Evolutionary conservation across 352 stramenopile genomes (phyloP).

Genomic region (Blastocystis sp.): DNA sequence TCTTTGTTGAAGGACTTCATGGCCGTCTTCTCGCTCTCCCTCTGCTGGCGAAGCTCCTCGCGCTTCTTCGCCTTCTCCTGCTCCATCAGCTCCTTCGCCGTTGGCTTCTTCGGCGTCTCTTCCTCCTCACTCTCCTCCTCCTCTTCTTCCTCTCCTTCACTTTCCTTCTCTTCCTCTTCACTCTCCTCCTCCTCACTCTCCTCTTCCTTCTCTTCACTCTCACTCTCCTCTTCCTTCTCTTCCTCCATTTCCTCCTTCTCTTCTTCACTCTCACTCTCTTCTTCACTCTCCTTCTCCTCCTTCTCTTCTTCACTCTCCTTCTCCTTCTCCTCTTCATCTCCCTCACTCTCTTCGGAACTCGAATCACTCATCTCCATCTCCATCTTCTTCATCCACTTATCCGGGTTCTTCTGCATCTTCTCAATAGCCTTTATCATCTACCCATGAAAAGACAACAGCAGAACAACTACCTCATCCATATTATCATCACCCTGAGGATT

Average conservation of each 20-base stretch:
- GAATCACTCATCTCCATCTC: conserved; percentile 54
- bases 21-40: conserved; percentile 16
- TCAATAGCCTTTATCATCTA: conserved; percentile 40
- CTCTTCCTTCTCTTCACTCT: conserved; percentile 16
- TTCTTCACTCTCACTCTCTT: conserved; percentile 50
- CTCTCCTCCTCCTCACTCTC: not conserved
- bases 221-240: not conserved
- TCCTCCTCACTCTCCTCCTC: conserved; percentile 37
- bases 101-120: not conserved
- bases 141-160: conserved; percentile 6
- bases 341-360: not conserved
- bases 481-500: conserved; percentile 44
- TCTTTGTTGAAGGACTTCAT: not conserved
- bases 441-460: not conserved
- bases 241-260: conserved; percentile 33
- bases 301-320: conserved; percentile 31
- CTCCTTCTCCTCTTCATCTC: conserved; percentile 9
- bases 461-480: conserved; percentile 54
- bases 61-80: conserved; percentile 36
- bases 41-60: not conserved
- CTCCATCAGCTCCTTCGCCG: not conserved
- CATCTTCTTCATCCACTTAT: conserved; percentile 68
- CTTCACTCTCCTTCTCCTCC: conserved; percentile 46
- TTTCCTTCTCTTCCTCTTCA: conserved; percentile 37
- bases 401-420: conserved; percentile 56